These are phyloP conservation scores for Pterulicium gracile DNA, from an alignment of 1,284 basidiomycete genomes.

Conservation along the genomic window DNA sequence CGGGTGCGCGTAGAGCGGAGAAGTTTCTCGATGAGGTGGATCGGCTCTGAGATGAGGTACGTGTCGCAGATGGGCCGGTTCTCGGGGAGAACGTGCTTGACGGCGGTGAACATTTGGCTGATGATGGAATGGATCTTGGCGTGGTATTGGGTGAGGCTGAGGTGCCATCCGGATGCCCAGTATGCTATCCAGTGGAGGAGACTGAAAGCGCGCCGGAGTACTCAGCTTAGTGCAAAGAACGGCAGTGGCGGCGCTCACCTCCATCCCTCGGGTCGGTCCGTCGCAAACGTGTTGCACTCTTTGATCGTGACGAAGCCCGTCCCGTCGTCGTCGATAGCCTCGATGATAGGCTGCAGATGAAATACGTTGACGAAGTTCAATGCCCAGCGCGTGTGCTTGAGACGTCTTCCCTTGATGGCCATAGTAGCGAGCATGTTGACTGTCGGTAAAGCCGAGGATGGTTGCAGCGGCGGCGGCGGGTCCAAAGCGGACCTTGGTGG, in stretches of 20 bases:
- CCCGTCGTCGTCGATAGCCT: slow-evolving; percentile 39
- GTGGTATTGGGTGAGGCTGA: slow-evolving; percentile 18
- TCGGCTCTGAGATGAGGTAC: slow-evolving; percentile 23
- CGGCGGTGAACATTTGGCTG: slow-evolving; percentile 18
- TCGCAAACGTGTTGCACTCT: slow-evolving; percentile 34
- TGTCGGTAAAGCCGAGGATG: neutral
- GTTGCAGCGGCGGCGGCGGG: slow-evolving; percentile 2
- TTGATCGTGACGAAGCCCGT: slow-evolving; percentile 34
- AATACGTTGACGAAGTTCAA: slow-evolving; percentile 30
- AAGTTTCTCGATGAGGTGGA: slow-evolving; percentile 24
- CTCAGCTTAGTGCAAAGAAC: slow-evolving; percentile 2
- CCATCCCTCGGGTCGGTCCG: slow-evolving; percentile 20
- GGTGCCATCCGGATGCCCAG: slow-evolving; percentile 32
- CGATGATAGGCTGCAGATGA: slow-evolving; percentile 31
- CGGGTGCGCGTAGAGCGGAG: slow-evolving; percentile 22
- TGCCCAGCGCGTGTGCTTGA: slow-evolving; percentile 22
- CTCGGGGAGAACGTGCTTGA: slow-evolving; percentile 17
- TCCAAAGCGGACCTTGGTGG: slow-evolving; percentile 5
- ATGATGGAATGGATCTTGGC: slow-evolving; percentile 18
- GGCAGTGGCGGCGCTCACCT: slow-evolving; percentile 13
- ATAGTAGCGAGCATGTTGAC: neutral
- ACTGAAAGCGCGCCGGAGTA: slow-evolving; percentile 14
- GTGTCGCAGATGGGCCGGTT: slow-evolving; percentile 22
- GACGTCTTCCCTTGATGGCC: slow-evolving; percentile 13
- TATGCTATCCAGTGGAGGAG: slow-evolving; percentile 34